Evolutionary conservation across 352 stramenopile species (phyloP).

Genomic region (Phytophthora kernoviae): DNA sequence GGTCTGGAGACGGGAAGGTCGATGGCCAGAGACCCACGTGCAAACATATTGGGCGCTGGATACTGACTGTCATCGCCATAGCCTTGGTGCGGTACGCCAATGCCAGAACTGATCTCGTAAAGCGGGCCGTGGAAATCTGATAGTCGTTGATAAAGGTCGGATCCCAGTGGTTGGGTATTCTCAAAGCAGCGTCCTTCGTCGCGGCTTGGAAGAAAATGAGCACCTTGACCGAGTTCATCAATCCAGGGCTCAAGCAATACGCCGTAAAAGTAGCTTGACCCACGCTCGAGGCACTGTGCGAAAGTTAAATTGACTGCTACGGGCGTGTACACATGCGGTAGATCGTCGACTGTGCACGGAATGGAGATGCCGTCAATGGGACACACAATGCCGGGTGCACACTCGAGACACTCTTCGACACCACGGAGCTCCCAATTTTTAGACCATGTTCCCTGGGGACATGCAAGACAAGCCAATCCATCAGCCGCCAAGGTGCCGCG

Average conservation of each 20-base stretch:
- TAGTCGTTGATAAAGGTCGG: slow-evolving; percentile 93
- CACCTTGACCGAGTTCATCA: slow-evolving; percentile 90
- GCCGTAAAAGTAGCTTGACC: slow-evolving; percentile 91
- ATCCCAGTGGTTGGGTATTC: slow-evolving; percentile 89
- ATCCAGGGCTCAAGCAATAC: slow-evolving; percentile 96
- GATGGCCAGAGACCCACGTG: slow-evolving; percentile 85
- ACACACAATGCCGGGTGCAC: slow-evolving; percentile 93
- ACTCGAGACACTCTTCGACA: slow-evolving; percentile 93
- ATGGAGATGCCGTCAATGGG: slow-evolving; percentile 95
- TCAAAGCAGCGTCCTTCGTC: slow-evolving; percentile 92
- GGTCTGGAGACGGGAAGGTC: slow-evolving; percentile 82
- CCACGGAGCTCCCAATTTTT: slow-evolving; percentile 98
- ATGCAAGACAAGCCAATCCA: slow-evolving; percentile 89
- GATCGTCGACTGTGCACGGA: slow-evolving; percentile 91
- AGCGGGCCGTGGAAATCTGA: slow-evolving; percentile 94
- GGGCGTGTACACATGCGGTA: slow-evolving; percentile 92
- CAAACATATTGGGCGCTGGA: slow-evolving; percentile 83
- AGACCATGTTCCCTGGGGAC: slow-evolving; percentile 96
- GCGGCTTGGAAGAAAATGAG: slow-evolving; percentile 88
- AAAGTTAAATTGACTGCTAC: slow-evolving; percentile 83
- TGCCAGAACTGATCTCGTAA: slow-evolving; percentile 91
- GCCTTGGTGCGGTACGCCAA: slow-evolving; percentile 88
- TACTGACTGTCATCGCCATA: slow-evolving; percentile 89
- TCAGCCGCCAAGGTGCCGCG: slow-evolving; percentile 85
- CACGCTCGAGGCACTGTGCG: slow-evolving; percentile 89